These are phyloP conservation scores for Soucietia sequanensis DNA, from an alignment of 805 yeast genomes.

Conservation along the genomic window DNA sequence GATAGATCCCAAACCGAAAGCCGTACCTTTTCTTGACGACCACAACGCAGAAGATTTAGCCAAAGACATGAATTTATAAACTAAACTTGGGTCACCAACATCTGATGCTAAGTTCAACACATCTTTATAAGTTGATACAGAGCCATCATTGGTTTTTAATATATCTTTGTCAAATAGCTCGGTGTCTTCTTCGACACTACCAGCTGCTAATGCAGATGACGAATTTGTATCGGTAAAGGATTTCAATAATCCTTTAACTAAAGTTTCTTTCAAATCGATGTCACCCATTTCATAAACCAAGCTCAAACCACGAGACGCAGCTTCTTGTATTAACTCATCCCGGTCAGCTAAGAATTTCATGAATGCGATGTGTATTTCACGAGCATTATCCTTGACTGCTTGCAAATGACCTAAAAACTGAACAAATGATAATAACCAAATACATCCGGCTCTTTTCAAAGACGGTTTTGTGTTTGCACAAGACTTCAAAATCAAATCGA, in stretches of 20 bases:
- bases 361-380: slow-evolving; percentile 70
- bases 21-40: slow-evolving; percentile 92
- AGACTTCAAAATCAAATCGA: slow-evolving; percentile 50
- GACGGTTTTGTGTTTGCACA: slow-evolving; percentile 70
- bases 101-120: slow-evolving; percentile 86
- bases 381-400: slow-evolving; percentile 39
- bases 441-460: slow-evolving; percentile 71
- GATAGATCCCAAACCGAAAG: slow-evolving; percentile 87
- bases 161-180: slow-evolving; percentile 82
- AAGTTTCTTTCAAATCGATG: slow-evolving; percentile 59
- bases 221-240: slow-evolving; percentile 74
- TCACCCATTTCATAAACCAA: slow-evolving; percentile 79
- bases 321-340: slow-evolving; percentile 88
- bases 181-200: slow-evolving; percentile 75
- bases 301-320: slow-evolving; percentile 86
- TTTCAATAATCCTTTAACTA: slow-evolving; percentile 68
- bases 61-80: slow-evolving; percentile 89
- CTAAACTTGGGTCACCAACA: slow-evolving; percentile 92
- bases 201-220: slow-evolving; percentile 50
- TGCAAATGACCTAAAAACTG: slow-evolving; percentile 64
- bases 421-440: slow-evolving; percentile 80
- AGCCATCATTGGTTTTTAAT: slow-evolving; percentile 76
- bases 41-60: slow-evolving; percentile 86
- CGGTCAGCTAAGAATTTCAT: slow-evolving; percentile 75
- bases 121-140: slow-evolving; percentile 89